Percentiles rank a stretch among this genome's conserved stretches.
Evolutionary conservation across 306 rosid species (phyloP).

Genomic region (Cicer pinnatifidum): DNA sequence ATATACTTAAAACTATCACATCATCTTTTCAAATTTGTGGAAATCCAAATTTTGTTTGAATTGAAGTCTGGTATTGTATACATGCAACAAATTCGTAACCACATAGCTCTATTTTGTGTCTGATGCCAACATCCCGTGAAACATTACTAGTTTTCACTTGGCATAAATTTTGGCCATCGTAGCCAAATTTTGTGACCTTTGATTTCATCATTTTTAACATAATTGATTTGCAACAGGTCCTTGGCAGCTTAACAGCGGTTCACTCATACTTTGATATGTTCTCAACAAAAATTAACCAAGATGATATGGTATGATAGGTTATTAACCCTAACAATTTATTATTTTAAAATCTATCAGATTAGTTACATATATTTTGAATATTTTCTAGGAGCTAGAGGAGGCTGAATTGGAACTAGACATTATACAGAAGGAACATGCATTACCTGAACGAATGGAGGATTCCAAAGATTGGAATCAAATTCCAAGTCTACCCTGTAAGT

Average conservation of each 20-base stretch:
- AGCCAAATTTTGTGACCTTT: slow-evolving; percentile 17
- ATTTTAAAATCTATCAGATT: slow-evolving; percentile 19
- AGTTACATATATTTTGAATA: slow-evolving; percentile 41
- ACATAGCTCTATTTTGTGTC: slow-evolving; percentile 16
- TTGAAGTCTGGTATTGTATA: neutral
- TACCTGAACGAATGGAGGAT: slow-evolving; percentile 50
- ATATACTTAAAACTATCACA: slow-evolving; percentile 38
- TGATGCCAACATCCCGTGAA: slow-evolving; percentile 22
- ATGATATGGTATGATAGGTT: slow-evolving; percentile 63
- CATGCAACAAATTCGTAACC: slow-evolving; percentile 23
- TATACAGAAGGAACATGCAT: slow-evolving; percentile 62
- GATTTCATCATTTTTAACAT: slow-evolving; percentile 34
- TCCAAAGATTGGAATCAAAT: slow-evolving; percentile 53
- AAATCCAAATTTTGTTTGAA: slow-evolving; percentile 19
- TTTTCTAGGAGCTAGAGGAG: slow-evolving; percentile 83
- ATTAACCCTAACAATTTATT: slow-evolving; percentile 40
- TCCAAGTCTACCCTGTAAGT: slow-evolving; percentile 53
- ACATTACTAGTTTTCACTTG: slow-evolving; percentile 22
- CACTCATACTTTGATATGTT: slow-evolving; percentile 79
- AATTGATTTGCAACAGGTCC: slow-evolving; percentile 60
- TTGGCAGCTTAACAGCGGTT: slow-evolving; percentile 72
- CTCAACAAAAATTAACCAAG: slow-evolving; percentile 68
- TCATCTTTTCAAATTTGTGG: slow-evolving; percentile 22
- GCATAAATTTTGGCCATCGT: neutral
- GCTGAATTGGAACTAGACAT: slow-evolving; percentile 84